Evolutionary conservation across 257 asterid species (phyloP), one percentile per base, ranked within the genome.

Genomic region (Penstemon davidsonii): DNA sequence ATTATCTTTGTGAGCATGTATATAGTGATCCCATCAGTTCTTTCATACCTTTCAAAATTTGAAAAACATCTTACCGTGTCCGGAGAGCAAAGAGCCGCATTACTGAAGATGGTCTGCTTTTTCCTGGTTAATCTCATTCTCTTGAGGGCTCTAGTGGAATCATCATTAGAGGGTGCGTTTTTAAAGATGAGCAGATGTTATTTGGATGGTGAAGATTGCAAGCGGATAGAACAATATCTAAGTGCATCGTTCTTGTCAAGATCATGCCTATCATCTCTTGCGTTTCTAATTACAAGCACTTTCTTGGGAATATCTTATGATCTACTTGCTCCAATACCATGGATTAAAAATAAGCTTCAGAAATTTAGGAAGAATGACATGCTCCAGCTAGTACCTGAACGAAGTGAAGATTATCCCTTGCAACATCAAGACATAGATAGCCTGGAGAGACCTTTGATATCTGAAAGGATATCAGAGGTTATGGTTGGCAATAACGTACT

Each of bases 171-270:
- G 73, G 84, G 87, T 56, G 95, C 92, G 15, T 73, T 94, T 46
- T 50, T 94, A 51, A 87, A 82, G 69, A 94, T 91, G 99, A 93
- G 99, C 75, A 84, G 95, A 49, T 94, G 99, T 80, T 94, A 94
- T 76, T 73, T 94, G 86, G 98, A 89, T 39, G 98, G 99, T 3
- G 98, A 94, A 82, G 96, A 94, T 80, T 94, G 99, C 89, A 86
- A 86, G 76, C 82, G 86, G 76, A 94, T 94, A 4, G 96, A 91
- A 67, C 88, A 91, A 55, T 94, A 88, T 65, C 71, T 88, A 80
- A 89, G 90, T 67, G 73, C 89, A 68, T 88, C 98, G 1, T 88
- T 94, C 80, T 66, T 94, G 85, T 84, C 99, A 42, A 86, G 85
- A 78, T 88, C 99, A 41, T 94, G 98, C 75, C 88, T 94, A 5